Evolutionary conservation across 2,329 filamentous ascomycete species (phyloP), one percentile per base, ranked within the genome.

Genomic region (Clonostachys solani): DNA sequence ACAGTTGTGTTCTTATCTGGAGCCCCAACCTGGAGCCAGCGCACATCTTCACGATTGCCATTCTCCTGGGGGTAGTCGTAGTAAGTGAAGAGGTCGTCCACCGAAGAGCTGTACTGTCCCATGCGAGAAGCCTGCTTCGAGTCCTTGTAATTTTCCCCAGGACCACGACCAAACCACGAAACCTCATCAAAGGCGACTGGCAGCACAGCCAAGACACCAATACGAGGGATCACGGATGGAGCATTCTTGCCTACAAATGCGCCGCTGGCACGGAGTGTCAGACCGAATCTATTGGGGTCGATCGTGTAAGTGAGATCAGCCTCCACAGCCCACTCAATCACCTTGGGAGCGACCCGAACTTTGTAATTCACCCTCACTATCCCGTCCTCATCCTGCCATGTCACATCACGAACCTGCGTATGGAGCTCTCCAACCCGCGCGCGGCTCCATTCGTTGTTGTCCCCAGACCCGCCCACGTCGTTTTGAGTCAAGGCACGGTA

Each of bases 11-110:
- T 33, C 12, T 49, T 49, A 15, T 47, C 50, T 16, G 43, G 16
- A n/a, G 36, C 17, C 15, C 12, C 19, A 12, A 47, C 6, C 8
- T 61, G 58, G 13, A 77, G 54, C 71, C 73, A 78, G 7, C 71
- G 65, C 2, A 67, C 68, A 42, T 78, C 74, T 3, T 68, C 73
- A 6, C 72, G 66, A 53, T 80, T 80, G 2, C 74, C 72, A 48
- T 69, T 73, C 50, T 80, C 77, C 54, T 81, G 77, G 0, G 77
- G 77, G 35, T 72, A 73, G 23, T 80, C 77, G 47, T 78, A 79
- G 12, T 64, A 59, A 3, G 68, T 64, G 60, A 67, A 72, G 12
- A 80, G 62, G 2, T 68, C 63, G 8, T 68, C 65, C 5, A 74
- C 58, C 12, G 46, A 54, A 1, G 58, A 53, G 5, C 54, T 54